A percentile compares a stretch with the other conserved stretches of the same genome.
Evolutionary conservation across 2,329 filamentous ascomycete genomes (phyloP).

Genomic region (Calonectria montana): DNA sequence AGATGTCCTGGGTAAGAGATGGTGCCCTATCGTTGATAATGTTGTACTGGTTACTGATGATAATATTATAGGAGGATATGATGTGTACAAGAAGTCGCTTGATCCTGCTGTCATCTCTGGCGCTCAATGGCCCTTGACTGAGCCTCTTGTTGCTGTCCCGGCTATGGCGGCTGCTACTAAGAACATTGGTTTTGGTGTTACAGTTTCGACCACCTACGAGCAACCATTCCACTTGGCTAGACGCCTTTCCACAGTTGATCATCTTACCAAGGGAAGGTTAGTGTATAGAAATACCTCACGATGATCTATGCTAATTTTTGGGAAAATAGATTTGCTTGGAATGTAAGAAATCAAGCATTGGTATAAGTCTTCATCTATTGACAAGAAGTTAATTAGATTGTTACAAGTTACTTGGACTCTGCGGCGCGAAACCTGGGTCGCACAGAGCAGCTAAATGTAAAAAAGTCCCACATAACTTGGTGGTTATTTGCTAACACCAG

Average conservation of each 20-base stretch:
- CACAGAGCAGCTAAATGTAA: constrained; percentile 59
- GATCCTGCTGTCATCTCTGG: constrained; percentile 71
- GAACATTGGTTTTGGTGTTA: constrained; percentile 77
- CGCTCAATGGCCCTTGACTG: constrained; percentile 78
- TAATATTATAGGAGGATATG: constrained; percentile 65
- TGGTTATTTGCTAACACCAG: constrained; percentile 2
- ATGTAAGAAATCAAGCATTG: constrained; percentile 49
- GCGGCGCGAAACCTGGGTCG: constrained; percentile 74
- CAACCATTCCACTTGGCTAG: constrained; percentile 77
- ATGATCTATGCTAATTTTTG: neutral
- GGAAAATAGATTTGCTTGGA: constrained; percentile 62
- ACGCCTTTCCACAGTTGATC: constrained; percentile 74
- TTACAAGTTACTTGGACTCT: constrained; percentile 77
- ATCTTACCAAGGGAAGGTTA: constrained; percentile 71
- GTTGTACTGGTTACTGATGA: neutral
- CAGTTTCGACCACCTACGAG: constrained; percentile 77
- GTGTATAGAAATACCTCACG: neutral
- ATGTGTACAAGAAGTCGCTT: constrained; percentile 74
- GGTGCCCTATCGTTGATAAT: fast-evolving
- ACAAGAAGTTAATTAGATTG: constrained; percentile 59
- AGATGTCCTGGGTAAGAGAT: constrained; percentile 65
- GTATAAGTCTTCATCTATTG: neutral
- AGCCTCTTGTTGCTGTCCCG: constrained; percentile 72
- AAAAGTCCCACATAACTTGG: neutral
- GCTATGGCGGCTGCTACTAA: constrained; percentile 78